phyloP scores from a whole-genome alignment of 345 rosid genomes.

The Populus davidiana region DNA sequence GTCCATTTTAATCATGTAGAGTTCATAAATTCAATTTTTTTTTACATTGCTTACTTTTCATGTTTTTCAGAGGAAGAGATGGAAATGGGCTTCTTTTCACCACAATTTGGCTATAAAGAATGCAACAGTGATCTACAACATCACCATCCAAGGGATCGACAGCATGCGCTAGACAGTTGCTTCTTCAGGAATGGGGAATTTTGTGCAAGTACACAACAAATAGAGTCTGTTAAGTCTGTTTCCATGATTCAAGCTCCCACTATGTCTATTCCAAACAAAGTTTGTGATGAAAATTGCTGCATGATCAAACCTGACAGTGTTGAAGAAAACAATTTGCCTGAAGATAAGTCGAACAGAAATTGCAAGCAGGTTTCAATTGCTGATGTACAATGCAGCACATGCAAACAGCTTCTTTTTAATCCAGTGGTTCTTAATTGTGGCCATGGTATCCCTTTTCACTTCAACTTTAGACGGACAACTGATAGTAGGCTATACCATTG shows the following conservation, averaged over 20 bases:
- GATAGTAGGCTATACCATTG: neutral
- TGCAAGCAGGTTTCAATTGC: slow-evolving; percentile 37
- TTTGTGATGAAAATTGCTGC: neutral
- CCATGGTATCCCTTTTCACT: slow-evolving; percentile 54
- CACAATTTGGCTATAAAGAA: slow-evolving; percentile 43
- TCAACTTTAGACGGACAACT: neutral
- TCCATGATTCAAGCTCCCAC: neutral
- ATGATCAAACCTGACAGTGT: slow-evolving; percentile 7
- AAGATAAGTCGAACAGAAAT: slow-evolving; percentile 10
- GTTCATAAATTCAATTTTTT: neutral
- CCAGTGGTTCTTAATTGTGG: slow-evolving; percentile 82
- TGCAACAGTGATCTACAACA: slow-evolving; percentile 23
- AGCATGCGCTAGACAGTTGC: slow-evolving; percentile 11
- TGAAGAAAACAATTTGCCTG: slow-evolving; percentile 15
- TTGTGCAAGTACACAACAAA: slow-evolving; percentile 17
- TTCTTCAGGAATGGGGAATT: slow-evolving; percentile 25
- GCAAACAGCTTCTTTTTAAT: slow-evolving; percentile 58
- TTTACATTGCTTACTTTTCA: neutral
- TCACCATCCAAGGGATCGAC: slow-evolving; percentile 18
- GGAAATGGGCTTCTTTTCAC: slow-evolving; percentile 34
- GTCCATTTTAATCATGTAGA: neutral
- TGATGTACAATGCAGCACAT: slow-evolving; percentile 62
- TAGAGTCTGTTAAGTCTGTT: slow-evolving; percentile 9
- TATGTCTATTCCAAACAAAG: neutral
- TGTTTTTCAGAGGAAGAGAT: slow-evolving; percentile 62